Percentiles rank a stretch among this genome's conserved stretches.
These are phyloP conservation scores for Lichtheimia ramosa DNA, from an alignment of 371 early-diverging fungal genomes.

Conservation along the genomic window DNA sequence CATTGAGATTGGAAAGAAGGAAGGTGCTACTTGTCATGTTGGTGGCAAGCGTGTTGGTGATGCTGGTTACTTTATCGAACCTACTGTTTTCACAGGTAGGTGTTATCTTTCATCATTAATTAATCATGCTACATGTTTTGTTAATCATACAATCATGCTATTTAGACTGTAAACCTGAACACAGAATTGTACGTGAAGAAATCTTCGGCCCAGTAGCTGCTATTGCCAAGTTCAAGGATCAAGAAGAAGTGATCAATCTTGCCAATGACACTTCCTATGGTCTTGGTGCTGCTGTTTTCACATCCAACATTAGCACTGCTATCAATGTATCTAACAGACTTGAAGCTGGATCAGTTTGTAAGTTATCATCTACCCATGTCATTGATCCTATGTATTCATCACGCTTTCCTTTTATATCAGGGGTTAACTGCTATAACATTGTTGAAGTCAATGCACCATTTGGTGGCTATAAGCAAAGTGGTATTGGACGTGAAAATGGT, in stretches of 20 bases:
- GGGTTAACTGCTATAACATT: slow-evolving; percentile 11
- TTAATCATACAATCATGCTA: too few relatives aligned
- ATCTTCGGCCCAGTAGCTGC: slow-evolving; percentile 83
- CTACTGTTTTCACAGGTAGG: slow-evolving; percentile 39
- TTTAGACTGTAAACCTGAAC: slow-evolving; percentile 36
- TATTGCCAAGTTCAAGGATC: slow-evolving; percentile 65
- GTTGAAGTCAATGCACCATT: slow-evolving; percentile 54
- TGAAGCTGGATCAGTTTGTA: slow-evolving; percentile 20
- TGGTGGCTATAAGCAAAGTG: slow-evolving; percentile 87
- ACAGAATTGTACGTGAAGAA: slow-evolving; percentile 72
- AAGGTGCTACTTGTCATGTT: slow-evolving; percentile 45
- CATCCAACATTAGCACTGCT: slow-evolving; percentile 68
- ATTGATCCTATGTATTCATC: neutral
- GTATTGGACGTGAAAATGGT: slow-evolving; percentile 82
- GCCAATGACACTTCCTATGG: slow-evolving; percentile 79
- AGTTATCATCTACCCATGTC: neutral
- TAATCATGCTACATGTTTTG: neutral
- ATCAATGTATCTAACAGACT: slow-evolving; percentile 59
- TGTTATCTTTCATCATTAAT: neutral
- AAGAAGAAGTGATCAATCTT: slow-evolving; percentile 68
- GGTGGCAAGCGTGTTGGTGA: slow-evolving; percentile 48
- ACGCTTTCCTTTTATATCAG: neutral
- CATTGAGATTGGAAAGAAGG: slow-evolving; percentile 47
- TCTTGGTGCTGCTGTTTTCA: slow-evolving; percentile 83
- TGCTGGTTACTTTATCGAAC: slow-evolving; percentile 52